Conservation (phyloP, 345 rosid species). For the Boechera retrofracta region DNA sequence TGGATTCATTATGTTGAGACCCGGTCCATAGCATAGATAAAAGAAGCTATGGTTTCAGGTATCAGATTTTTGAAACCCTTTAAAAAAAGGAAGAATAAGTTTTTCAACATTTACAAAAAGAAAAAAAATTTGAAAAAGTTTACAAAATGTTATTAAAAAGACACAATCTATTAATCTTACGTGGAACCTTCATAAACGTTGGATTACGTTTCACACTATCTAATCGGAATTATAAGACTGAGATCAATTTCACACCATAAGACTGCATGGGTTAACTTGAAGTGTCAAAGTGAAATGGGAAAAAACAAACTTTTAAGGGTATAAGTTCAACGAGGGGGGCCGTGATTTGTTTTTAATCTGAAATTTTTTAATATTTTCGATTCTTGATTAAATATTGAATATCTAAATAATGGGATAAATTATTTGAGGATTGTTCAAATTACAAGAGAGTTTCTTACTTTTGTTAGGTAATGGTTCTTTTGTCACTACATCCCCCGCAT, state of each 20-base stretch:
- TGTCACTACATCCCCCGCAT: slow-evolving; percentile 28
- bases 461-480: slow-evolving; percentile 41
- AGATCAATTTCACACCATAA: neutral
- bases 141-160: no score
- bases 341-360: neutral
- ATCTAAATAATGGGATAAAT: slow-evolving; percentile 13
- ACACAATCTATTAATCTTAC: neutral
- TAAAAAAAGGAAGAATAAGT: no score
- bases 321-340: neutral
- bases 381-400: neutral
- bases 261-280: neutral
- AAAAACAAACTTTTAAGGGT: neutral
- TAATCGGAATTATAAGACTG: neutral
- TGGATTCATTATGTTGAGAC: neutral
- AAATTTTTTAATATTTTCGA: neutral
- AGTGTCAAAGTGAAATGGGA: neutral
- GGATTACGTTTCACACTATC: neutral
- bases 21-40: neutral
- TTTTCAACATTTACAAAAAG: no score
- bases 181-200: neutral
- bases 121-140: no score
- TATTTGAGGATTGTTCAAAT: slow-evolving; percentile 29
- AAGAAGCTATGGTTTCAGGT: neutral
- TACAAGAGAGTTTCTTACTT: slow-evolving; percentile 34
- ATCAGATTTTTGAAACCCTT: no score